These are phyloP conservation scores for Ceratobasidium sp. DNA, from an alignment of 1,284 basidiomycete genomes.

Conservation along the genomic window DNA sequence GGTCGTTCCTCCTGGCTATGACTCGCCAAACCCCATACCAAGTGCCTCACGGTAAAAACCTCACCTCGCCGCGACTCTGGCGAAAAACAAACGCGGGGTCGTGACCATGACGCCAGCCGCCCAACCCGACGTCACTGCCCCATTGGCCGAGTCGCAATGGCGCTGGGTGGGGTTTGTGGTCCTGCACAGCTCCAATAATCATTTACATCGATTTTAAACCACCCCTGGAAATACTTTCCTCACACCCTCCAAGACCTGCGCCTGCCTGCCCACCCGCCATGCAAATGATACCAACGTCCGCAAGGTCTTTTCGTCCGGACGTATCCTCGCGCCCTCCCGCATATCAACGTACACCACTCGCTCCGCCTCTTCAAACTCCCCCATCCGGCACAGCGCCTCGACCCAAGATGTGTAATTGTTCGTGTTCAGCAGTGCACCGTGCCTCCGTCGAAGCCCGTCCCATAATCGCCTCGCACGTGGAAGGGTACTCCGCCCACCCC, in stretches of 20 bases:
- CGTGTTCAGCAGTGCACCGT: constrained; percentile 4
- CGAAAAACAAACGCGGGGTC: background rate
- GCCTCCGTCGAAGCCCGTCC: constrained; percentile 1
- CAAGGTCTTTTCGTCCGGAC: constrained; percentile 30
- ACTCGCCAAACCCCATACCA: background rate
- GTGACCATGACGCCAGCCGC: background rate
- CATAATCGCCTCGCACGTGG: constrained; percentile 30
- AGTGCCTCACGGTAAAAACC: background rate
- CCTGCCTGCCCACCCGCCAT: constrained; percentile 32
- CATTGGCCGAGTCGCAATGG: constrained; percentile 22
- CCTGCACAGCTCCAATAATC: constrained; percentile 23
- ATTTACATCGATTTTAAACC: constrained; percentile 4
- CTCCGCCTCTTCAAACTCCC: constrained; percentile 35
- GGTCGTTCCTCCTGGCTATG: background rate
- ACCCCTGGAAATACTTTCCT: constrained; percentile 28
- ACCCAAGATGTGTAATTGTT: constrained; percentile 42
- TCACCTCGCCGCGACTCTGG: background rate
- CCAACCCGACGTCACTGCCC: constrained; percentile 5
- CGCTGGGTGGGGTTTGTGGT: constrained; percentile 5
- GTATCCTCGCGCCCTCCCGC: background rate
- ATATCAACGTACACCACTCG: constrained; percentile 41
- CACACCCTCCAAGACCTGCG: constrained; percentile 22
- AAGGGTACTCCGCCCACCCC: background rate
- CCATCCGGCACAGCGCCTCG: constrained; percentile 40
- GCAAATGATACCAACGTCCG: constrained; percentile 42